Percentiles rank a stretch among this genome's conserved stretches.
Evolutionary conservation across 2,329 filamentous ascomycete species (phyloP).

Genomic region (Apiospora rasikravindrae): DNA sequence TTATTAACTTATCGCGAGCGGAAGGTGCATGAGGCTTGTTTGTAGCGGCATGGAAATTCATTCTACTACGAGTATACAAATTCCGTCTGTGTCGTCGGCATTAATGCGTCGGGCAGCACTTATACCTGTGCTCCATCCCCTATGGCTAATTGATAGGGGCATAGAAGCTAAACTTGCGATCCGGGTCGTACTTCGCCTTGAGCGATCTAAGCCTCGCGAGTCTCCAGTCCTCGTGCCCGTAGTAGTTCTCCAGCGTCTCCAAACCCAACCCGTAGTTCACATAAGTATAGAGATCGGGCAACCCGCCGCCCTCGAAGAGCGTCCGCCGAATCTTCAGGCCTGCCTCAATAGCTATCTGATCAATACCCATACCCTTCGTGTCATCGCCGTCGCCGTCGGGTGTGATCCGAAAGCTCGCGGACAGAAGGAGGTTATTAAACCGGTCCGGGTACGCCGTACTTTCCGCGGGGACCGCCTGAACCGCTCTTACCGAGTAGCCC

Average conservation of each 20-base stretch:
- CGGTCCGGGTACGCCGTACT: constrained; percentile 18
- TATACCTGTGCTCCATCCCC: not conserved
- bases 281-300: constrained; percentile 15
- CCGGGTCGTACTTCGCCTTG: constrained; percentile 22
- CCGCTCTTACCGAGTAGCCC: constrained; percentile 19
- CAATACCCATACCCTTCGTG: not conserved
- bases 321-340: not conserved
- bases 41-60: not conserved
- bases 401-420: not conserved
- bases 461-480: not conserved
- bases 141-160: constrained; percentile 17
- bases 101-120: not conserved
- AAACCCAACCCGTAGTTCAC: constrained; percentile 21
- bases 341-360: not conserved
- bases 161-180: constrained; percentile 21
- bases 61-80: not conserved
- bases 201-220: constrained; percentile 9
- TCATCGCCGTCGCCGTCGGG: not conserved
- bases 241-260: constrained; percentile 19
- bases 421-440: constrained; percentile 21
- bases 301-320: constrained; percentile 19
- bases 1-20: constrained; percentile 34
- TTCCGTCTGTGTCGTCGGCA: too few species aligned
- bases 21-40: not conserved
- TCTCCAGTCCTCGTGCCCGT: constrained; percentile 23